Percentiles rank a stretch among this genome's conserved stretches.
phyloP scores from a whole-genome alignment of 352 stramenopile species.

The Phytophthora sp. region DNA sequence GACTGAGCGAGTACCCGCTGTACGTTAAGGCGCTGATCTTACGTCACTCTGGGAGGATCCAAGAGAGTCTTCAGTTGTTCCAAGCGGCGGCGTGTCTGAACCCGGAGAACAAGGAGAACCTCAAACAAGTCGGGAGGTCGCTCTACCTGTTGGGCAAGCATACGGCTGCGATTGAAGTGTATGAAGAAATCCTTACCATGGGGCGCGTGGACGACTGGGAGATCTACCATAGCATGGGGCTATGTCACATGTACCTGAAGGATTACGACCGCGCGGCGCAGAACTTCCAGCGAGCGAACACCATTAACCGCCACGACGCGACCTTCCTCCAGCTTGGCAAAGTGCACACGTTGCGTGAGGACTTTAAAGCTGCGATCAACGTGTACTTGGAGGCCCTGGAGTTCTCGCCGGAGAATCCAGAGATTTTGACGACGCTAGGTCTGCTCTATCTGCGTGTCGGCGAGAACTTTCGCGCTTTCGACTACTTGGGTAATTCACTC shows the following conservation, averaged over 20 bases:
- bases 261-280: slow-evolving; percentile 90
- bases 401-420: slow-evolving; percentile 93
- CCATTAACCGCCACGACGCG: slow-evolving; percentile 90
- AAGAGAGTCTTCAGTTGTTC: slow-evolving; percentile 92
- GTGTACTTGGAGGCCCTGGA: slow-evolving; percentile 93
- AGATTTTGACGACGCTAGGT: slow-evolving; percentile 92
- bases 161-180: slow-evolving; percentile 91
- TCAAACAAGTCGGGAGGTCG: slow-evolving; percentile 90
- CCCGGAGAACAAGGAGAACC: slow-evolving; percentile 90
- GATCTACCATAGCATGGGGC: slow-evolving; percentile 92
- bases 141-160: slow-evolving; percentile 90
- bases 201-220: slow-evolving; percentile 91
- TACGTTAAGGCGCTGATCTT: slow-evolving; percentile 94
- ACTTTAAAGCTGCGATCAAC: slow-evolving; percentile 88
- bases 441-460: slow-evolving; percentile 90
- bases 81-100: slow-evolving; percentile 93
- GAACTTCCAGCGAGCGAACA: slow-evolving; percentile 91
- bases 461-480: slow-evolving; percentile 93
- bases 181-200: slow-evolving; percentile 90
- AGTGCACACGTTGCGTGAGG: slow-evolving; percentile 81
- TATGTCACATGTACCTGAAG: slow-evolving; percentile 93
- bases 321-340: slow-evolving; percentile 94
- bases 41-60: slow-evolving; percentile 86
- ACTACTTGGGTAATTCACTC: slow-evolving; percentile 94
- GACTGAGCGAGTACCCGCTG: slow-evolving; percentile 92